A percentile compares a stretch with the other conserved stretches of the same genome.
phyloP scores from a whole-genome alignment of 306 rosid genomes.

The Hippophae gyantsensis region DNA sequence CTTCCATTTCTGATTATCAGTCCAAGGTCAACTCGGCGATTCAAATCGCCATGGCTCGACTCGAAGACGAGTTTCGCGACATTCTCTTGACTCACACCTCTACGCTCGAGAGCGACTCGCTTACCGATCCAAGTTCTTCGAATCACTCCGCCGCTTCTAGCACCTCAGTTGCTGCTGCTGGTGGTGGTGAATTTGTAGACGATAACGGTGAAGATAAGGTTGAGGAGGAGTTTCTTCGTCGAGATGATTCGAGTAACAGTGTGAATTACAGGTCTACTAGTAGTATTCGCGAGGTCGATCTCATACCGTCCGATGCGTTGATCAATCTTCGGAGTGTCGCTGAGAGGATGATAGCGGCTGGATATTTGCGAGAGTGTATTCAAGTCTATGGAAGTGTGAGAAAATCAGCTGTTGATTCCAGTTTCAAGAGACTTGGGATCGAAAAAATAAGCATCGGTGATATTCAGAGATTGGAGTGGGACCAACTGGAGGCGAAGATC shows the following conservation, averaged over 20 bases:
- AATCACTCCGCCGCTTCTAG: constrained; percentile 9
- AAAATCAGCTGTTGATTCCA: constrained; percentile 66
- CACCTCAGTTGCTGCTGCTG: background rate
- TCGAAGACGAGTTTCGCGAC: constrained; percentile 92
- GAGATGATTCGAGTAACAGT: constrained; percentile 22
- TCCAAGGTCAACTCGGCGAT: constrained; percentile 52
- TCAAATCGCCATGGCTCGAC: constrained; percentile 97
- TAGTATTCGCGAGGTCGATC: constrained; percentile 93
- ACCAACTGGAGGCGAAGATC: constrained; percentile 74
- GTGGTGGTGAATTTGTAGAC: background rate
- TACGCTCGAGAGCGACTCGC: constrained; percentile 56
- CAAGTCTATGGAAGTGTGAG: constrained; percentile 91
- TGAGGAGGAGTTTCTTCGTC: constrained; percentile 27
- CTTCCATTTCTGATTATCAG: constrained; percentile 45
- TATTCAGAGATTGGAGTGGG: constrained; percentile 88
- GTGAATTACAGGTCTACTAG: constrained; percentile 57
- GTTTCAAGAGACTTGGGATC: constrained; percentile 59
- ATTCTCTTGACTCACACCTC: constrained; percentile 59
- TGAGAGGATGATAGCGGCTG: constrained; percentile 81
- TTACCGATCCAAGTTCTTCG: constrained; percentile 44
- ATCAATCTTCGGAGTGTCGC: constrained; percentile 72
- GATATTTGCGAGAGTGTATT: constrained; percentile 74
- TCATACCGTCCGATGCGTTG: constrained; percentile 65
- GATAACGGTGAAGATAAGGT: constrained; percentile 11
- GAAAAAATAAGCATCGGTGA: constrained; percentile 94